Percentiles rank a stretch among this genome's conserved stretches.
These are phyloP conservation scores for Lentinula edodes DNA, from an alignment of 768 basidiomycete genomes.

Conservation along the genomic window DNA sequence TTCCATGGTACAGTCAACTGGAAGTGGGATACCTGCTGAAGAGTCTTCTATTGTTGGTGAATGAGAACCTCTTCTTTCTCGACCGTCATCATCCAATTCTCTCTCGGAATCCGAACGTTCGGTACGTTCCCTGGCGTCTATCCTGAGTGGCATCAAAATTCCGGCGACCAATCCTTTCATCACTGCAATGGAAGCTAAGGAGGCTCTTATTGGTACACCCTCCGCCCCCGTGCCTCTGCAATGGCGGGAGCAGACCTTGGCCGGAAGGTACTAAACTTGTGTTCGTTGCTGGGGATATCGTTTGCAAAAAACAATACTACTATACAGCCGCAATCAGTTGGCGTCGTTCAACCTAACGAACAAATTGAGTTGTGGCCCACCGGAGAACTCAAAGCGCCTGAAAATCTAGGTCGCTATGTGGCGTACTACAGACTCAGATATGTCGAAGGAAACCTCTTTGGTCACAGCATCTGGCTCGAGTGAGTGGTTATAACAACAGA, in stretches of 20 bases:
- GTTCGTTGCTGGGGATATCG: slow-evolving; percentile 65
- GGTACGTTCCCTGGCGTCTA: slow-evolving; percentile 23
- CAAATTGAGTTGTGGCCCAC: slow-evolving; percentile 65
- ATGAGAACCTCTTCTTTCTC: slow-evolving; percentile 18
- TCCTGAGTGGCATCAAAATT: slow-evolving; percentile 22
- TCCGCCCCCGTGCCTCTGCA: slow-evolving; percentile 23
- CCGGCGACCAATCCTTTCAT: not conserved
- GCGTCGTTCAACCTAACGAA: slow-evolving; percentile 49
- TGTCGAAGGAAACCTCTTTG: slow-evolving; percentile 55
- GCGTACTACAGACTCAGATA: slow-evolving; percentile 74
- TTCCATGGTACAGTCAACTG: not conserved
- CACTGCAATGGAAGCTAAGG: slow-evolving; percentile 2
- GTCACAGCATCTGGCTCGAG: slow-evolving; percentile 78
- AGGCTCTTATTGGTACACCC: not conserved
- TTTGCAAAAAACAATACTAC: slow-evolving; percentile 33
- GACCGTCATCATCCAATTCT: slow-evolving; percentile 11
- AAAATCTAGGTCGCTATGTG: slow-evolving; percentile 63
- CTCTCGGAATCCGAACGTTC: slow-evolving; percentile 1
- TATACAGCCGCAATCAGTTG: slow-evolving; percentile 39
- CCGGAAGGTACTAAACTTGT: slow-evolving; percentile 61
- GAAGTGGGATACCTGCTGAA: not conserved
- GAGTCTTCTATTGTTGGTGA: slow-evolving; percentile 27
- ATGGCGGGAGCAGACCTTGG: slow-evolving; percentile 61
- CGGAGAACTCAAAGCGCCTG: slow-evolving; percentile 79
- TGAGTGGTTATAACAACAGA: slow-evolving; percentile 27